Base-by-base conservation (phyloP, 2,329 filamentous ascomycete genomes). In the Sporothrix variecibatus region DNA sequence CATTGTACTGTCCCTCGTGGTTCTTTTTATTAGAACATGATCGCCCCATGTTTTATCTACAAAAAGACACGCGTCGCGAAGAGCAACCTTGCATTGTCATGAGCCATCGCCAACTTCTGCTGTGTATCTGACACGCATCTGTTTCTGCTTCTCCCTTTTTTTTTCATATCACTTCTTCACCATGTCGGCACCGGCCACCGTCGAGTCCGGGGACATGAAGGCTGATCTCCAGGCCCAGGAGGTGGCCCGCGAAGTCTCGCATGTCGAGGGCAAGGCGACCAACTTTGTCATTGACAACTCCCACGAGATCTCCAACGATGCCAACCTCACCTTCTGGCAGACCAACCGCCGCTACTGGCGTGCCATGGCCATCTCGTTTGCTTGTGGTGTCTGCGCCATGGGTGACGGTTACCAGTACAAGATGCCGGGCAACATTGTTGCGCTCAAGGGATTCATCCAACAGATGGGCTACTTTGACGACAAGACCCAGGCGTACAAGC, bases 361-460 rank as follows among this genome's bases (percentile, higher is more conserved):
- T 9, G 72, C 72, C 65, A 73, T 73, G 72, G 72, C 72, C 53
- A 73, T 73, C 65, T 73, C 53, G 12, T 73, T 73, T 49, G 72
- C 64, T n/a, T 73, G 72, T 28, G 72, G 72, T 28, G 53, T 73
- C 72, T 73, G 72, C 40, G 72, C 72, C 72, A 73, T 73, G 72
- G 72, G 72, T 26, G 72, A 73, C 56, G 72, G 72, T 23, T 73
- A 73, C 56, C 72, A 73, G 64, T 73, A 73, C 65, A 73, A 73
- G 65, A 73, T 73, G 72, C 72, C 72, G 3, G 72, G 72, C 40
- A 73, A 71, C 65, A 73, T 73, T 40, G 72, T 73, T 23, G 72
- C 72, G 2, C 72, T 73, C 38, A 73, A 73, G 40, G 72, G 72
- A 65, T 73, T 73, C 53, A 73, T 73, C 65, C 34, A 28, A 7